These are phyloP conservation scores for Lycium barbarum DNA, from an alignment of 257 asterid species.

Conservation along the genomic window DNA sequence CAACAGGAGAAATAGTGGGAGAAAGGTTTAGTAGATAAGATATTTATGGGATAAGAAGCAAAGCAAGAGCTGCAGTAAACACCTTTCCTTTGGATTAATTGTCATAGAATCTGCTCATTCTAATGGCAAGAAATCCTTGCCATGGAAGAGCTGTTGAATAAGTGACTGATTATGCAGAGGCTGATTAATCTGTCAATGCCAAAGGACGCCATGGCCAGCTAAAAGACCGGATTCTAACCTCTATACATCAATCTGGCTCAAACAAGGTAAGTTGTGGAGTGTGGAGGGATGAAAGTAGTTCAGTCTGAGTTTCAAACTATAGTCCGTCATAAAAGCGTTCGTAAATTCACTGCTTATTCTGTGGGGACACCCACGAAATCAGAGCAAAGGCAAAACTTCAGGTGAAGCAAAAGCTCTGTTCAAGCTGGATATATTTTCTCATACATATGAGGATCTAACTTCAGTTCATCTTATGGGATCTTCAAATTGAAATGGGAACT, in stretches of 20 bases:
- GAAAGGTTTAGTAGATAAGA: no score
- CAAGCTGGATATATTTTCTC: background rate
- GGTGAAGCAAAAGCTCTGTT: background rate
- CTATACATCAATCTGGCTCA: background rate
- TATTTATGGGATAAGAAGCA: background rate
- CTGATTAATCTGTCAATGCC: background rate
- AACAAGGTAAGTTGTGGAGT: background rate
- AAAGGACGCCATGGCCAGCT: background rate
- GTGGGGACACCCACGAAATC: background rate
- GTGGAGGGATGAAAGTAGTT: background rate
- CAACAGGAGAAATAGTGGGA: background rate
- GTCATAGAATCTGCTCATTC: background rate
- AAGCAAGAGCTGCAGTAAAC: constrained; percentile 7
- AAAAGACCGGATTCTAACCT: background rate
- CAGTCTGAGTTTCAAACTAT: background rate
- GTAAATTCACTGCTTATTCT: background rate
- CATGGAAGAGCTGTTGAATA: background rate
- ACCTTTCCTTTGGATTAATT: background rate
- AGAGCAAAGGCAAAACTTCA: background rate
- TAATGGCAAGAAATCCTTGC: background rate
- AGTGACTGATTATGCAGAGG: background rate
- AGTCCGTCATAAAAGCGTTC: background rate
- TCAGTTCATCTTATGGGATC: background rate
- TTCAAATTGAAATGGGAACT: background rate
- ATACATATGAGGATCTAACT: background rate